Evolutionary conservation across 768 basidiomycete species (phyloP), one percentile per base, ranked within the genome.

Genomic region (Serendipita sp.): DNA sequence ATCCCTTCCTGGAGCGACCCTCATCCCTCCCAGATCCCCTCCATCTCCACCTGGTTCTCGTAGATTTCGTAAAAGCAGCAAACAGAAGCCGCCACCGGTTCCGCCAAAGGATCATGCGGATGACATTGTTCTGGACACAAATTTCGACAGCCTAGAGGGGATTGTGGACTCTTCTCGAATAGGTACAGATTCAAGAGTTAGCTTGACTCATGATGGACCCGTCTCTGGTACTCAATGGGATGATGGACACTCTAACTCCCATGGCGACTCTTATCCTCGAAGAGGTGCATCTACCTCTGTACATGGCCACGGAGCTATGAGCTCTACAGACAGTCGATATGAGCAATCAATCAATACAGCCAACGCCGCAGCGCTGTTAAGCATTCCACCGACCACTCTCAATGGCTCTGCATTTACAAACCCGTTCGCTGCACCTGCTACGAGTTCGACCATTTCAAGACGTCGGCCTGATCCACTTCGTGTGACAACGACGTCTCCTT

Each of bases 61-160:
- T n/a, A 16, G 35, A 30, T 37, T 37, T n/a, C 18, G 56, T n/a
- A 60, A 60, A 37, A n/a, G 28, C 16, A 60, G 56, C 56, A 60
- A 60, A 35, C 28, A 60, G 28, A 60, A 60, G n/a, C 28, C 56
- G 10, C 56, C 56, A 28, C 56, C 56, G 4, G 56, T 60, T n/a
- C 56, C 56, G 35, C 30, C 56, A 16, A 60, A 60, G 37, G 56
- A 60, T 37, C 30, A 32, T 30, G 34, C 5, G 10, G 56, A 60
- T n/a, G 56, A 60, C 18, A 60, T 60, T 35, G 24, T 30, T 11
- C 30, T 60, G 28, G 56, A 60, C 37, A 60, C 56, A 3, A 60
- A 60, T 60, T 37, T 60, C 34, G 56, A 60, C 18, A 60, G 56
- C 16, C 18, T 60, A 32, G 56, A 60, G n/a, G 56, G 56, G 8